phyloP scores from a whole-genome alignment of 176 grass and related monocot species.

The Ensete ventricosum region DNA sequence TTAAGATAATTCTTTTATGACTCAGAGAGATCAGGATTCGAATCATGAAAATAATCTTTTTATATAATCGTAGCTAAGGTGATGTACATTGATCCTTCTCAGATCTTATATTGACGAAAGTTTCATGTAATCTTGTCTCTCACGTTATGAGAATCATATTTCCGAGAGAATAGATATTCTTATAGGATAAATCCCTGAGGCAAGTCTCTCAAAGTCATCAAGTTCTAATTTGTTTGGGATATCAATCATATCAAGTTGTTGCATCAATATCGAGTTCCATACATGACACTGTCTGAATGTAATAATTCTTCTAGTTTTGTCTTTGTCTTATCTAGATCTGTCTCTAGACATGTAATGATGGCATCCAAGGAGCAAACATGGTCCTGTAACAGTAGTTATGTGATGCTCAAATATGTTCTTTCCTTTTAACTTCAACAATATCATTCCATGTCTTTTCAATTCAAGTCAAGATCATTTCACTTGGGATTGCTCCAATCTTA shows the following conservation, averaged over 20 bases:
- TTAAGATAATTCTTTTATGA: too few relatives aligned
- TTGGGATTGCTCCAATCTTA: slow-evolving; percentile 38
- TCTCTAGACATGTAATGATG: slow-evolving; percentile 28
- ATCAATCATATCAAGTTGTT: slow-evolving; percentile 21
- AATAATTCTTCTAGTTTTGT: slow-evolving; percentile 32
- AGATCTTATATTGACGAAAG: too few relatives aligned
- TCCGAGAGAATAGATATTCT: too few relatives aligned
- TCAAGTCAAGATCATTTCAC: slow-evolving; percentile 44
- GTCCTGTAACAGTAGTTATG: slow-evolving; percentile 23
- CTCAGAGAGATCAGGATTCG: too few relatives aligned
- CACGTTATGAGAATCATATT: too few relatives aligned
- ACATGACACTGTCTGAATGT: slow-evolving; percentile 27
- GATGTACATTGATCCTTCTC: too few relatives aligned
- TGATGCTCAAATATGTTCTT: slow-evolving; percentile 21
- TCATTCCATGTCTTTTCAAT: slow-evolving; percentile 24
- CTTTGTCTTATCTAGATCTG: slow-evolving; percentile 37
- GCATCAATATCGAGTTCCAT: slow-evolving; percentile 22
- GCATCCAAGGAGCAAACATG: slow-evolving; percentile 42
- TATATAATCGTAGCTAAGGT: too few relatives aligned
- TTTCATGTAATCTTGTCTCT: too few relatives aligned
- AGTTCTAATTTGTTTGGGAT: too few relatives aligned
- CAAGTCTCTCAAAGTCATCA: too few relatives aligned
- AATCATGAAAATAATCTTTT: too few relatives aligned
- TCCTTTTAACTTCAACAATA: slow-evolving; percentile 27
- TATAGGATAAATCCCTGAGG: too few relatives aligned